Evolutionary conservation across 1,139 yeast genomes (phyloP).

Genomic region (Yamadazyma dendronema): DNA sequence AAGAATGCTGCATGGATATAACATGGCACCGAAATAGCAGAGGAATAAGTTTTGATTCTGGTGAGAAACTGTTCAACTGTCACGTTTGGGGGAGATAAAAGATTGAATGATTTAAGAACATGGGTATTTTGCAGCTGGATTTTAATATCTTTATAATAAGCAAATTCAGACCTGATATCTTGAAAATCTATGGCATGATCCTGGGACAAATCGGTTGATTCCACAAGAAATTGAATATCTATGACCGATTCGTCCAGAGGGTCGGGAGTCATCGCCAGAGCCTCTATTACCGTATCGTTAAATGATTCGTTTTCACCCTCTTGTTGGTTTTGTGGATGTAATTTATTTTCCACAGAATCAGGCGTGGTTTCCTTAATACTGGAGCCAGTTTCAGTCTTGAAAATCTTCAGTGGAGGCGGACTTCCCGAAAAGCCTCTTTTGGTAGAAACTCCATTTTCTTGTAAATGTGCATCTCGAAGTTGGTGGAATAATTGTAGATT

Average conservation of each 20-base stretch:
- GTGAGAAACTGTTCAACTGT: constrained; percentile 36
- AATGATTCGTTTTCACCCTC: no score
- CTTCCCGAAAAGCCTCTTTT: background rate
- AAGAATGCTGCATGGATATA: constrained; percentile 43
- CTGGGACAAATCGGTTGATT: constrained; percentile 11
- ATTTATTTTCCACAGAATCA: background rate
- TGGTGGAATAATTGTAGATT: constrained; percentile 23
- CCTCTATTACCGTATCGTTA: no score
- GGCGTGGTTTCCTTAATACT: background rate
- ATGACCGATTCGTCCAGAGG: constrained; percentile 4
- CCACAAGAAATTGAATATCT: constrained; percentile 4
- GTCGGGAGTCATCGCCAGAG: constrained; percentile 15
- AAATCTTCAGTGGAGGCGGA: background rate
- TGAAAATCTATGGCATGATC: constrained; percentile 14
- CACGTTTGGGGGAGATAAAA: constrained; percentile 36
- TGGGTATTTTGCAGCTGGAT: constrained; percentile 24
- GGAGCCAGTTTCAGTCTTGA: background rate
- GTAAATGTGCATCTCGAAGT: constrained; percentile 28
- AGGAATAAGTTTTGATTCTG: constrained; percentile 42
- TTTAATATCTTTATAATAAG: constrained; percentile 17
- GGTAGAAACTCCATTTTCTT: constrained; percentile 21
- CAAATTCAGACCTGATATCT: constrained; percentile 21
- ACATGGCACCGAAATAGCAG: constrained; percentile 40
- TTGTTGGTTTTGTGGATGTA: constrained; percentile 1
- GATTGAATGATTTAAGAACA: constrained; percentile 33